phyloP scores from a whole-genome alignment of 1,139 yeast genomes.

The Debaryomyces fabryi region DNA sequence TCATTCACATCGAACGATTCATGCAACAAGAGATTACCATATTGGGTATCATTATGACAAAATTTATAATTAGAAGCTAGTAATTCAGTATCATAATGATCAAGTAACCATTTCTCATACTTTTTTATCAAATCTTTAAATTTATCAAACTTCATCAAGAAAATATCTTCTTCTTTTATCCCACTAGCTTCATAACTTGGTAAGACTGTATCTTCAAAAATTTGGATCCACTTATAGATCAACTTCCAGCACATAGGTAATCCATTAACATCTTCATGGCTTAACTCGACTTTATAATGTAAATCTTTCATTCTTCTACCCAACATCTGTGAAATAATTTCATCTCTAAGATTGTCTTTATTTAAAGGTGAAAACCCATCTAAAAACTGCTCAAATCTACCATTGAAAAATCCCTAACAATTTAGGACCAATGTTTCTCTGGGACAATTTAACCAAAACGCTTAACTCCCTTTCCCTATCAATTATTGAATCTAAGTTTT shows the following conservation, averaged over 20 bases:
- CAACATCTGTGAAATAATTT: constrained; percentile 77
- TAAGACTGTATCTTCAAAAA: constrained; percentile 49
- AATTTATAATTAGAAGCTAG: constrained; percentile 62
- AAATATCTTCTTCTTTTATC: constrained; percentile 41
- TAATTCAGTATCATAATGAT: constrained; percentile 49
- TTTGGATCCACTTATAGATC: constrained; percentile 69
- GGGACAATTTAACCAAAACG: constrained; percentile 71
- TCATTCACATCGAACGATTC: constrained; percentile 38
- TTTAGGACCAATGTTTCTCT: constrained; percentile 83
- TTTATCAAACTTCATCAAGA: constrained; percentile 50
- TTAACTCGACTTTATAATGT: constrained; percentile 77
- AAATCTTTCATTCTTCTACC: constrained; percentile 97
- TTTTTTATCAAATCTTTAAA: constrained; percentile 50
- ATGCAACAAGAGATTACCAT: constrained; percentile 77
- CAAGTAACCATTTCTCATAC: constrained; percentile 66
- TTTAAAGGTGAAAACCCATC: constrained; percentile 78
- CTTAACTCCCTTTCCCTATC: constrained; percentile 82
- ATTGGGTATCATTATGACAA: constrained; percentile 95
- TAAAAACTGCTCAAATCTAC: constrained; percentile 88
- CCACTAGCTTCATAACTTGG: constrained; percentile 29
- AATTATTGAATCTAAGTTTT: constrained; percentile 81
- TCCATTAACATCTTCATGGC: constrained; percentile 54
- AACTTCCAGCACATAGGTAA: constrained; percentile 69
- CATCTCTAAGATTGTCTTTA: constrained; percentile 71
- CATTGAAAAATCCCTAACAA: constrained; percentile 89